These are phyloP conservation scores for Davidsoniella australis DNA, from an alignment of 2,329 filamentous ascomycete species.

Conservation along the genomic window DNA sequence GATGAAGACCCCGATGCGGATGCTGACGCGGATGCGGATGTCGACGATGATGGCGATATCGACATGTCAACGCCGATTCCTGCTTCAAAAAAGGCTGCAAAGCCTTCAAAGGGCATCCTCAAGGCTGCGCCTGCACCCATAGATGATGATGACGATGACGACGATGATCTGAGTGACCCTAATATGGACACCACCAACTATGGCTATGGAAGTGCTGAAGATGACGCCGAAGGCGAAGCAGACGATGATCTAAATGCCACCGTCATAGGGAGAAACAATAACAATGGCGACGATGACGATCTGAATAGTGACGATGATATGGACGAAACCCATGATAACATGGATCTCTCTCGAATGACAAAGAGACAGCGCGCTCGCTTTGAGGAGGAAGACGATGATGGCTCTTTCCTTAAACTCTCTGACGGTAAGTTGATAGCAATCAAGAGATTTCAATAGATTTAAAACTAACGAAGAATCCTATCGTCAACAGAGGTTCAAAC, in stretches of 20 bases:
- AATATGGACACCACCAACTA: constrained; percentile 25
- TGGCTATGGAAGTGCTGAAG: constrained; percentile 30
- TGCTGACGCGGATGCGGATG: constrained; percentile 23
- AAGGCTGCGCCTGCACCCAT: constrained; percentile 17
- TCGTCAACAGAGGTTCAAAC: constrained; percentile 38
- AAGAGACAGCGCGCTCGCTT: constrained; percentile 42
- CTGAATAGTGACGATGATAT: constrained; percentile 25
- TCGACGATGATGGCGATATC: constrained; percentile 29
- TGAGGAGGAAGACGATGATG: constrained; percentile 34
- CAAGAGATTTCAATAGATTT: not conserved
- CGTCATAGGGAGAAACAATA: constrained; percentile 18
- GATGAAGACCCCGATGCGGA: constrained; percentile 23
- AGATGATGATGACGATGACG: constrained; percentile 31
- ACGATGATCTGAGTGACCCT: constrained; percentile 40
- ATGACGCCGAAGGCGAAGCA: constrained; percentile 32
- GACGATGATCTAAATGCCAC: constrained; percentile 19
- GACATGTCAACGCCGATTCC: constrained; percentile 27
- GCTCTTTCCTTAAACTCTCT: constrained; percentile 37
- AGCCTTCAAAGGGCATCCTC: constrained; percentile 6
- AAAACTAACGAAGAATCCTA: not conserved
- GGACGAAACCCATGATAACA: constrained; percentile 30
- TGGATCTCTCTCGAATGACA: constrained; percentile 42
- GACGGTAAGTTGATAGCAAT: constrained; percentile 28
- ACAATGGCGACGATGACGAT: constrained; percentile 22
- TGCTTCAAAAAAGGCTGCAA: constrained; percentile 14